Base-by-base conservation (phyloP, 176 grass and related monocot species). In the Oryza nivara region DNA sequence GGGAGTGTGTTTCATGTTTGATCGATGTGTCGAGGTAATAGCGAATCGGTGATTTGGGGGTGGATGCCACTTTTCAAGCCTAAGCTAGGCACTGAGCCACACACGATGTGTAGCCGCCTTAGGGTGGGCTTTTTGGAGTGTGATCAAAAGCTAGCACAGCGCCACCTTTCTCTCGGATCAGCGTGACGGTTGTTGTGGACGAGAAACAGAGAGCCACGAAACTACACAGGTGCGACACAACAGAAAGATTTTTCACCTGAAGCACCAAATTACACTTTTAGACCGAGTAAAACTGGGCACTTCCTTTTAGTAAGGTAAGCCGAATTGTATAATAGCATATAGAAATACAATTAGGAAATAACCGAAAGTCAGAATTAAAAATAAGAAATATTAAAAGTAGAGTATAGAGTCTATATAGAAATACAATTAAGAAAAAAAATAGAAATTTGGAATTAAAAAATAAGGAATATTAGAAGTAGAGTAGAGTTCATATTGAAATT, bases 111-210 rank as follows among this genome's bases (percentile, higher is more conserved):
- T 25, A 17, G 73, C 46, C 9, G 14, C 61, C 61, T 80, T 19
- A 11, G 52, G 5, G 40, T 41, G 4, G 20, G 2, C 48, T 23
- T 68, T 68, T 73, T 6, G n/a, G 9, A 49, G 74, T 12, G 11
- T 26, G 19, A 77, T 43, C 44, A 10, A 10, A 17, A 44, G 35
- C 35, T 36, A 83, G 20, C 13, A 49, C 14, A 60, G 75, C 22
- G 8, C 49, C 4, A 51, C 1, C 48, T 89, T 70, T 86, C 78
- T 77, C 74, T 86, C 58, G 34, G 67, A 65, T 82, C 77, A 1
- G 54, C 23, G 67, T 25, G 20, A 32, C 58, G 26, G 67, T 32
- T 65, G 17, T 3, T 54, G 41, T 40, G 40, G 4, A 9, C n/a
- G 8, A 61, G 74, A 40, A 48, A 61, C 4, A 34, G 11, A 34